Conservation (phyloP, 768 basidiomycete species). For the Goffeauzyma gilvescens region DNA sequence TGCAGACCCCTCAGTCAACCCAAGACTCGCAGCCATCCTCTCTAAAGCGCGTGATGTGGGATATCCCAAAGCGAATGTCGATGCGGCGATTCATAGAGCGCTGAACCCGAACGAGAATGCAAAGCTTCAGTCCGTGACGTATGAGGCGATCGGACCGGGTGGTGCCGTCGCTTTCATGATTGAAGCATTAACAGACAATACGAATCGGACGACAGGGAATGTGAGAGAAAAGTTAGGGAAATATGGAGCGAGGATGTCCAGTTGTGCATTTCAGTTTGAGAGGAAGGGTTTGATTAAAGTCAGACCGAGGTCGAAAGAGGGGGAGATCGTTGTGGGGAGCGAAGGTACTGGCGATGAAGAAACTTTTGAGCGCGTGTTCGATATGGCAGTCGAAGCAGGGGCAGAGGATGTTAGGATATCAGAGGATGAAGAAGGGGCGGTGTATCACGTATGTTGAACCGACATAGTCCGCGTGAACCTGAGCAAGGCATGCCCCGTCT, state of each 20-base stretch:
- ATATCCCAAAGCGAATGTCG: constrained; percentile 21
- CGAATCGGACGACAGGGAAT: constrained; percentile 16
- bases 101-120: constrained; percentile 16
- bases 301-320: not conserved
- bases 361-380: constrained; percentile 25
- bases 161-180: constrained; percentile 27
- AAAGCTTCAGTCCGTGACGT: constrained; percentile 21
- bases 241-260: constrained; percentile 22
- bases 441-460: constrained; percentile 2
- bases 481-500: too few species aligned
- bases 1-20: constrained; percentile 17
- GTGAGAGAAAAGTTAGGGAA: constrained; percentile 22
- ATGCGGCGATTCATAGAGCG: constrained; percentile 18
- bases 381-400: constrained; percentile 23
- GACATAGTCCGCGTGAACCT: too few species aligned
- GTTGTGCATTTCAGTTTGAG: constrained; percentile 25
- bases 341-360: constrained; percentile 2
- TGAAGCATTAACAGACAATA: constrained; percentile 25
- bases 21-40: constrained; percentile 19
- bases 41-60: constrained; percentile 23
- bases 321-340: too few species aligned
- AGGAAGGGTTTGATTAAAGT: constrained; percentile 24
- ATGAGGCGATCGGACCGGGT: constrained; percentile 26
- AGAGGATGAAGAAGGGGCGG: constrained; percentile 9
- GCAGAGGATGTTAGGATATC: constrained; percentile 27